Conservation (phyloP, 2,329 filamentous ascomycete genomes). For the Trichoderma sp. region DNA sequence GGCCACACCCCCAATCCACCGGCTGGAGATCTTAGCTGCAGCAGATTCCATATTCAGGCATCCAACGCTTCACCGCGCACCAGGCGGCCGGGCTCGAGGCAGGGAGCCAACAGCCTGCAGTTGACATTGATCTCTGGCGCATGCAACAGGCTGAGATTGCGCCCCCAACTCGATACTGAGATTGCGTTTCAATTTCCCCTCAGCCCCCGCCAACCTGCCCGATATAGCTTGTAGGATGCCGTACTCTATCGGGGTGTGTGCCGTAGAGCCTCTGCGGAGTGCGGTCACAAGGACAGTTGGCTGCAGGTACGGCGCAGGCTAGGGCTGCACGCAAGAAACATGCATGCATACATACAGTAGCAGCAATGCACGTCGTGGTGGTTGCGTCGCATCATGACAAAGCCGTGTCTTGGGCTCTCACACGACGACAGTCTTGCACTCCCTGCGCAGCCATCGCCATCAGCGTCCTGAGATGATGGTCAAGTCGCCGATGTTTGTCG, state of each 20-base stretch:
- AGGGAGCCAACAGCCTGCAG: not conserved
- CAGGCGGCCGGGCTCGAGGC: not conserved
- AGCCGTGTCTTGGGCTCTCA: not conserved
- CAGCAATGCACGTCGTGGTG: not conserved
- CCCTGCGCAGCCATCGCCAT: not conserved
- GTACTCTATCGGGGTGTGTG: not conserved
- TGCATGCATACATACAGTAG: not conserved
- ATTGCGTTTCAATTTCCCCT: constrained; percentile 7
- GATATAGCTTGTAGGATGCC: not conserved
- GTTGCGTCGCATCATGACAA: constrained; percentile 15
- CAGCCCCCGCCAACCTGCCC: constrained; percentile 11
- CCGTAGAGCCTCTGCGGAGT: not conserved
- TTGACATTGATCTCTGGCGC: not conserved
- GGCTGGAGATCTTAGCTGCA: not conserved
- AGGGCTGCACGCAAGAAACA: constrained; percentile 16
- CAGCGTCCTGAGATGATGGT: not conserved
- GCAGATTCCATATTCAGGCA: constrained; percentile 3
- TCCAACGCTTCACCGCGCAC: constrained; percentile 1
- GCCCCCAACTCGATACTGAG: constrained; percentile 4
- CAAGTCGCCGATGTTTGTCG: not conserved
- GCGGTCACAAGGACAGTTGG: constrained; percentile 13
- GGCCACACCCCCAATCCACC: not conserved
- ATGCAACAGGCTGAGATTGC: not conserved
- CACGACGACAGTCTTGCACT: not conserved
- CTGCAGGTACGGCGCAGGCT: constrained; percentile 22